Conservation (phyloP, 2,329 filamentous ascomycete species). For the Pseudogymnoascus sp. region DNA sequence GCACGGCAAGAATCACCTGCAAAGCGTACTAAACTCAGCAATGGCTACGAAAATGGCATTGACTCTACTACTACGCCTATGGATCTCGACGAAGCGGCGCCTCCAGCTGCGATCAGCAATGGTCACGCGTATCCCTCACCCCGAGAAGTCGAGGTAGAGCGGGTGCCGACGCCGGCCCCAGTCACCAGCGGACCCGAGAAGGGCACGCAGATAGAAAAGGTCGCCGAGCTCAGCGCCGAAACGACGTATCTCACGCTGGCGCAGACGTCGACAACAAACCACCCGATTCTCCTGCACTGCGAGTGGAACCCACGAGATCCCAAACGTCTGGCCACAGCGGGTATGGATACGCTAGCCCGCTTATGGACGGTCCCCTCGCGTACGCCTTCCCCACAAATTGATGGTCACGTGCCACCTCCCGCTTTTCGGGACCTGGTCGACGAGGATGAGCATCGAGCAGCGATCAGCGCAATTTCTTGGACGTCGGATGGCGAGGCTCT, state of each 20-base stretch:
- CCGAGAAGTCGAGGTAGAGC: conserved; percentile 44
- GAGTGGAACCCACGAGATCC: conserved; percentile 60
- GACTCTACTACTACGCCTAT: conserved; percentile 46
- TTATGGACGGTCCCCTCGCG: conserved; percentile 50
- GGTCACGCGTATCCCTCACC: conserved; percentile 60
- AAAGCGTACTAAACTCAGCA: conserved; percentile 53
- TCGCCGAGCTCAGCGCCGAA: conserved; percentile 48
- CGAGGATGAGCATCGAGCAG: conserved; percentile 34
- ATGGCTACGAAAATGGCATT: conserved; percentile 49
- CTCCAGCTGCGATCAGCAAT: conserved; percentile 17
- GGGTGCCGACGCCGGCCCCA: conserved; percentile 42
- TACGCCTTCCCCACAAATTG: conserved; percentile 9
- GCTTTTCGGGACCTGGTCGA: conserved; percentile 41
- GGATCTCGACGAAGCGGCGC: conserved; percentile 46
- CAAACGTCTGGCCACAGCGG: conserved; percentile 57
- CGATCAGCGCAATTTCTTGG: conserved; percentile 55
- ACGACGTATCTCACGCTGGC: conserved; percentile 53
- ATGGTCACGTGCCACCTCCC: conserved; percentile 26
- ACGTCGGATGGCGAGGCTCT: conserved; percentile 47
- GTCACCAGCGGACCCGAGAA: conserved; percentile 55
- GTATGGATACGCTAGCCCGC: conserved; percentile 61
- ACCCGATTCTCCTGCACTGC: conserved; percentile 57
- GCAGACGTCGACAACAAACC: conserved; percentile 34
- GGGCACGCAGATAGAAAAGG: conserved; percentile 56
- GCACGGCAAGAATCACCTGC: conserved; percentile 47